These are phyloP conservation scores for Saraca asoca DNA, from an alignment of 331 rosid species.

Conservation along the genomic window DNA sequence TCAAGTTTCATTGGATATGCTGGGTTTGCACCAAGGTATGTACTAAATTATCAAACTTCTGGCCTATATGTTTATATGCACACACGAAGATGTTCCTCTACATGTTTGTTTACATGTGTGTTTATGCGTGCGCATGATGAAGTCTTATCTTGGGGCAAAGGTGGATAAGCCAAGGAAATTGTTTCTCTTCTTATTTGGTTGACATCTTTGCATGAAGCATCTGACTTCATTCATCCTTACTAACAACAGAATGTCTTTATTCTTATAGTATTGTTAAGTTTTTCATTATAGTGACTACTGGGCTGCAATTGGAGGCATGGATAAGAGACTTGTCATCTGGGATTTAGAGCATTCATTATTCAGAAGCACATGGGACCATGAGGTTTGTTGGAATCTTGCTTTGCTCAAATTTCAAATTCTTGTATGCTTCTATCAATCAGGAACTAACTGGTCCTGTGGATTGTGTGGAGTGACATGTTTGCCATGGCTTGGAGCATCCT, in stretches of 20 bases:
- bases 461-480: slow-evolving; percentile 82
- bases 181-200: not conserved
- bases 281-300: slow-evolving; percentile 55
- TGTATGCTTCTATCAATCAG: no score
- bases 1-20: slow-evolving; percentile 73
- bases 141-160: not conserved
- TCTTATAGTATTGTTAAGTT: slow-evolving; percentile 8
- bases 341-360: slow-evolving; percentile 68
- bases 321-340: slow-evolving; percentile 71
- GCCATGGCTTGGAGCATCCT: slow-evolving; percentile 70
- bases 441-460: slow-evolving; percentile 1
- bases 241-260: no score
- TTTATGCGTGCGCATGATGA: not conserved
- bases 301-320: slow-evolving; percentile 90
- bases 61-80: no score
- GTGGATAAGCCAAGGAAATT: not conserved
- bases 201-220: no score
- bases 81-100: no score
- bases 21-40: slow-evolving; percentile 67
- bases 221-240: no score
- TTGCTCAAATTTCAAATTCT: not conserved
- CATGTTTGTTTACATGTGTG: slow-evolving; percentile 5
- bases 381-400: slow-evolving; percentile 54
- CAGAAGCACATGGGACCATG: slow-evolving; percentile 71
- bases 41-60: slow-evolving; percentile 20